These are phyloP conservation scores for Primulina eburnea DNA, from an alignment of 257 asterid genomes.

Conservation along the genomic window DNA sequence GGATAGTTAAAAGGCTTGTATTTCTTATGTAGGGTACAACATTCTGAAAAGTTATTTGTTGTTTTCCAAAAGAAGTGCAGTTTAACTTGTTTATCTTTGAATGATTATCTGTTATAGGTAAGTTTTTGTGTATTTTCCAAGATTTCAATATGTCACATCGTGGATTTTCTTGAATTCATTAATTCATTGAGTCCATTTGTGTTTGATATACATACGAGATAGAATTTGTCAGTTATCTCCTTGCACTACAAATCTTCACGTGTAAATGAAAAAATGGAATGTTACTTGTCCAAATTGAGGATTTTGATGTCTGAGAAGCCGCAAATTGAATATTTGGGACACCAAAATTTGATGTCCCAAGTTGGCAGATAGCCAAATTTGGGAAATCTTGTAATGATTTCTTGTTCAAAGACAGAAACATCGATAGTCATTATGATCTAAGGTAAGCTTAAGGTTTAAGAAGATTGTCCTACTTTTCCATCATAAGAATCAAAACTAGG, in stretches of 20 bases:
- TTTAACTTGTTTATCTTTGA: constrained; percentile 26
- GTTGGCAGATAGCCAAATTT: not conserved
- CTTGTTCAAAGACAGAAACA: constrained; percentile 17
- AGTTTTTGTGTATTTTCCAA: constrained; percentile 1
- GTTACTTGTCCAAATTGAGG: not conserved
- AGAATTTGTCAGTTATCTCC: not conserved
- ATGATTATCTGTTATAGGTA: not conserved
- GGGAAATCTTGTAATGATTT: not conserved
- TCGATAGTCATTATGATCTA: constrained; percentile 29
- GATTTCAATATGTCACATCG: constrained; percentile 7
- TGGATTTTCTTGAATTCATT: not conserved
- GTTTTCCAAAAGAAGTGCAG: constrained; percentile 24
- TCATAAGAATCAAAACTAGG: constrained; percentile 6
- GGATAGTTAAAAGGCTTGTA: constrained; percentile 32
- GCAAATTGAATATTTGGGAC: not conserved
- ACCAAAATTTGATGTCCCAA: not conserved
- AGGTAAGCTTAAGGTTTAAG: constrained; percentile 18
- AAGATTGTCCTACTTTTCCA: constrained; percentile 20
- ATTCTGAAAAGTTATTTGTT: constrained; percentile 34
- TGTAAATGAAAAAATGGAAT: not conserved
- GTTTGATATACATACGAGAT: too few relatives aligned
- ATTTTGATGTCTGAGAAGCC: not conserved
- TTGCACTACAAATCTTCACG: not conserved
- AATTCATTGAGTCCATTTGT: not conserved
- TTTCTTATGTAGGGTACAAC: constrained; percentile 34